Conservation (phyloP, 306 rosid genomes). For the Argentina anserina region DNA sequence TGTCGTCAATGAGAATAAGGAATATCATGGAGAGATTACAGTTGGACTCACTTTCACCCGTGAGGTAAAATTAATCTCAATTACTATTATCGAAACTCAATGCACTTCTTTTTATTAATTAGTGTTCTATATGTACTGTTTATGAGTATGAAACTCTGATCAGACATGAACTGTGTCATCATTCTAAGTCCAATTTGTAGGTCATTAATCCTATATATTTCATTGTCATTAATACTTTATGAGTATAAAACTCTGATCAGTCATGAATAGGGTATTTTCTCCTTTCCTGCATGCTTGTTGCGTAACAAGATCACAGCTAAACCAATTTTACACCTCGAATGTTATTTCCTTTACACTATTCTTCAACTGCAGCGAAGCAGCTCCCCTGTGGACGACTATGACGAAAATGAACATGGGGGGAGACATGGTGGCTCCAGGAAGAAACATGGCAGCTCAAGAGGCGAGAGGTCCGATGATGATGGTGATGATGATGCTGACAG, state of each 20-base stretch:
- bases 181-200: too few species aligned
- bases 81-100: neutral
- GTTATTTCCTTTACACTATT: neutral
- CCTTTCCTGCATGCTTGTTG: neutral
- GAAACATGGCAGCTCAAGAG: neutral
- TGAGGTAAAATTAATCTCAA: neutral
- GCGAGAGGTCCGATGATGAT: neutral
- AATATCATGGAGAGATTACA: conserved; percentile 48
- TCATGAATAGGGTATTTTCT: too few species aligned
- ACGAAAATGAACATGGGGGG: neutral
- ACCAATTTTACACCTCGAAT: neutral
- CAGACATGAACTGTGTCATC: neutral
- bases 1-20: conserved; percentile 47
- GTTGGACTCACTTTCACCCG: conserved; percentile 47
- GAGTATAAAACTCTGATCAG: too few species aligned
- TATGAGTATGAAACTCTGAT: neutral
- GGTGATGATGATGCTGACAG: neutral
- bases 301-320: neutral
- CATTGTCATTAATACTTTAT: too few species aligned
- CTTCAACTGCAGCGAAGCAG: neutral
- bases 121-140: neutral
- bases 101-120: neutral
- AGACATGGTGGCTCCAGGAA: neutral
- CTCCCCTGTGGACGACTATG: neutral
- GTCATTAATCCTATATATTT: too few species aligned